These are phyloP conservation scores for Flaveria ramosissima DNA, from an alignment of 129 eudicot species.

Conservation along the genomic window DNA sequence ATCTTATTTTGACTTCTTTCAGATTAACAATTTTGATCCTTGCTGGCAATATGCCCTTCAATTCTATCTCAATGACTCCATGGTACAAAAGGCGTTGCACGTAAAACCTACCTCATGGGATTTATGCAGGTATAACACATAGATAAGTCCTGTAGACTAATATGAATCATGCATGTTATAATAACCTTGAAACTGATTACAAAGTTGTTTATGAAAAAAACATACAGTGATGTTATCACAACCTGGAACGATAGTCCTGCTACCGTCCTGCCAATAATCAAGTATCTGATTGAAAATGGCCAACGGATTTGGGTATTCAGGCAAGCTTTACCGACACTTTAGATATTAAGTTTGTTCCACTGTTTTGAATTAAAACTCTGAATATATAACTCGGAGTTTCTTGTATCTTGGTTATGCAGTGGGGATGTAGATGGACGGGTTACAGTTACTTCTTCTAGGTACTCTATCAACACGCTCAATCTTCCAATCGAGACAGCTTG, in stretches of 20 bases:
- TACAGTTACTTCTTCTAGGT: constrained; percentile 54
- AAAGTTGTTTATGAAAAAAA: neutral
- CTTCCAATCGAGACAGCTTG: constrained; percentile 45
- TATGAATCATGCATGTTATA: neutral
- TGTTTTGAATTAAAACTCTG: too few species aligned
- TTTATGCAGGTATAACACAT: constrained; percentile 24
- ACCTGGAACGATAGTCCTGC: constrained; percentile 40
- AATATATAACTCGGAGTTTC: too few species aligned
- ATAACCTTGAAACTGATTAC: neutral
- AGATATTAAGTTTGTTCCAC: neutral
- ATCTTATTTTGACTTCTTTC: neutral
- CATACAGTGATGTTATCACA: constrained; percentile 28
- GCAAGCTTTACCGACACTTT: too few species aligned
- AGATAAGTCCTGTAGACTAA: neutral
- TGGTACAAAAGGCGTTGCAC: constrained; percentile 42
- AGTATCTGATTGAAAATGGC: too few species aligned
- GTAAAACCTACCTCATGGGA: constrained; percentile 40
- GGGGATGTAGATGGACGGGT: constrained; percentile 51
- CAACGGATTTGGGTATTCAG: too few species aligned
- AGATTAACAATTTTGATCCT: constrained; percentile 36
- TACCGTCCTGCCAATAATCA: constrained; percentile 25
- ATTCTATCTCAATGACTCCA: constrained; percentile 32
- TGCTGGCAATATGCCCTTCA: constrained; percentile 27
- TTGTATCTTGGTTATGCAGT: constrained; percentile 29
- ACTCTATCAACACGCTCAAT: constrained; percentile 43